A percentile compares a stretch with the other conserved stretches of the same genome.
These are phyloP conservation scores for Rhodotorula sp. DNA, from an alignment of 1,284 basidiomycete species.

Conservation along the genomic window DNA sequence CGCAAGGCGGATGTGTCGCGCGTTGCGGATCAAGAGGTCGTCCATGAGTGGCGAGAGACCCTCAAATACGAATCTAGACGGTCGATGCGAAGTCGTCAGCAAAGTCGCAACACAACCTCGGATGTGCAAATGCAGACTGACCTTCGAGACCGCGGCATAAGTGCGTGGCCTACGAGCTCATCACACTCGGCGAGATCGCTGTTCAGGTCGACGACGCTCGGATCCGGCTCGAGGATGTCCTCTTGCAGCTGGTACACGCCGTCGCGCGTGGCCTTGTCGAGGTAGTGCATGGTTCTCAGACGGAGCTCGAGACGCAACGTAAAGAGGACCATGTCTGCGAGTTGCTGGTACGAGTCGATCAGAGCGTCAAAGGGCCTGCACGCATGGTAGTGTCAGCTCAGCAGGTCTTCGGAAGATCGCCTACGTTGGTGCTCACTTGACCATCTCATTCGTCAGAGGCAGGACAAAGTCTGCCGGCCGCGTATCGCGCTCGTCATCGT, in stretches of 20 bases:
- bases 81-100: neutral
- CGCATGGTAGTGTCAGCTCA: neutral
- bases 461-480: constrained; percentile 49
- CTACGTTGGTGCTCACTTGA: constrained; percentile 59
- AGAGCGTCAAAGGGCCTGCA: constrained; percentile 82
- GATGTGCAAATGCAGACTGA: neutral
- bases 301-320: constrained; percentile 87
- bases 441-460: constrained; percentile 82
- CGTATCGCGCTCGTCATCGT: neutral
- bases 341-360: constrained; percentile 81
- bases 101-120: neutral
- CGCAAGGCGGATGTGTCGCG: constrained; percentile 66
- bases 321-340: constrained; percentile 81
- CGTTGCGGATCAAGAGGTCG: constrained; percentile 72
- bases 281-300: constrained; percentile 77
- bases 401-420: too few species aligned
- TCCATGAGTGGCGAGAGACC: constrained; percentile 88
- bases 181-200: constrained; percentile 74
- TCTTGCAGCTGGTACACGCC: constrained; percentile 78
- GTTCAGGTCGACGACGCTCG: constrained; percentile 85
- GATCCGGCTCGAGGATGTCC: constrained; percentile 85
- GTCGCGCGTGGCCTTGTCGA: constrained; percentile 61
- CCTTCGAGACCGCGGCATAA: neutral
- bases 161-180: constrained; percentile 65
- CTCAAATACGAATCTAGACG: constrained; percentile 73